These are phyloP conservation scores for Ciborinia camelliae DNA, from an alignment of 2,329 filamentous ascomycete genomes.

Conservation along the genomic window DNA sequence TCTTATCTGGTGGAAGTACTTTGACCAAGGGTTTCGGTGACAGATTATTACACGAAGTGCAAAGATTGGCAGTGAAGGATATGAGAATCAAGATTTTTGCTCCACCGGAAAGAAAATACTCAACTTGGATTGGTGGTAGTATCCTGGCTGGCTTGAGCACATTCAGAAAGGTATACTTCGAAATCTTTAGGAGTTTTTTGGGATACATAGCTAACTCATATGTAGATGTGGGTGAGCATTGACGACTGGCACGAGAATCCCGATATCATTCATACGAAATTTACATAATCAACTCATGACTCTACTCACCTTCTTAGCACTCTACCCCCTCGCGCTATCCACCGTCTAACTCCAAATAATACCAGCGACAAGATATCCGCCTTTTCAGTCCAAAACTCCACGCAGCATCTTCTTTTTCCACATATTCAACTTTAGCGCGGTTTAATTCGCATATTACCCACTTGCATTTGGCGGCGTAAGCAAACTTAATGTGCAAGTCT, in stretches of 20 bases:
- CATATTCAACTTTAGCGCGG: conserved; percentile 16
- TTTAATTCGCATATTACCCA: conserved; percentile 14
- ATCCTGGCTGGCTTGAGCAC: conserved; percentile 96
- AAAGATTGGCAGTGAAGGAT: conserved; percentile 91
- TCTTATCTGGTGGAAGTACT: conserved; percentile 92
- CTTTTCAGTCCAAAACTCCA: not conserved
- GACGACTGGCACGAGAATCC: conserved; percentile 99
- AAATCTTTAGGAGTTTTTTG: conserved; percentile 1
- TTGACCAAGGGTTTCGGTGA: conserved; percentile 97
- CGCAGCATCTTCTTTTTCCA: not conserved
- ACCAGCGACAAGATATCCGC: not conserved
- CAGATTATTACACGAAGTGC: conserved; percentile 84
- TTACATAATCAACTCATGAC: conserved; percentile 55
- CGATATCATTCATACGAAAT: conserved; percentile 97
- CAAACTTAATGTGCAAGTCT: not conserved
- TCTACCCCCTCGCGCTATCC: not conserved
- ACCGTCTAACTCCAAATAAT: not conserved
- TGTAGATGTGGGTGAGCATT: conserved; percentile 98
- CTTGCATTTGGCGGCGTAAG: conserved; percentile 14
- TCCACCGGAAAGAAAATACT: conserved; percentile 95
- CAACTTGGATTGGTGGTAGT: conserved; percentile 97
- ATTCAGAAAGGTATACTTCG: conserved; percentile 79
- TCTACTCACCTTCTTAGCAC: not conserved
- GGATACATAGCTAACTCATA: conserved; percentile 21
- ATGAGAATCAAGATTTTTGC: conserved; percentile 99